A percentile compares a stretch with the other conserved stretches of the same genome.
Evolutionary conservation across 2,329 filamentous ascomycete species (phyloP).

Genomic region (Botrytis pseudocinerea): DNA sequence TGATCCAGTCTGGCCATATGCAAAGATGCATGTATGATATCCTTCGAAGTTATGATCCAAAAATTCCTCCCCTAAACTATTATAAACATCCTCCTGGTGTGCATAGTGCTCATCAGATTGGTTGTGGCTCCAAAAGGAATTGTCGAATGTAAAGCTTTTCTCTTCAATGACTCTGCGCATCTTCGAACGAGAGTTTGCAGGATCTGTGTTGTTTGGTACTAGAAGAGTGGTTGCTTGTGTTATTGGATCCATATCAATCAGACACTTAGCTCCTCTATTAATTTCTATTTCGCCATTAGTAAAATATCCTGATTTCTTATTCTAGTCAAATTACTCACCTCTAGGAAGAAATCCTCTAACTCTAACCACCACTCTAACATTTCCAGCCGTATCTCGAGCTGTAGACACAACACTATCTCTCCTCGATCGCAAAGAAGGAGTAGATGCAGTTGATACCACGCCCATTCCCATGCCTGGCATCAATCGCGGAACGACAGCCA

Average conservation of each 20-base stretch:
- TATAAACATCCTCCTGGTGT: constrained; percentile 89
- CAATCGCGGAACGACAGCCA: constrained; percentile 47
- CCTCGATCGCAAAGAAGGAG: constrained; percentile 72
- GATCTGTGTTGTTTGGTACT: constrained; percentile 61
- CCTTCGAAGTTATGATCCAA: constrained; percentile 99
- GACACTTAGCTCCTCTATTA: constrained; percentile 76
- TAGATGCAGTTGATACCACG: constrained; percentile 68
- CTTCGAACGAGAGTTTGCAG: constrained; percentile 58
- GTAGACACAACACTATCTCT: constrained; percentile 63
- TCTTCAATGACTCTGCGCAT: constrained; percentile 78
- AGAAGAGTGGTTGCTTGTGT: constrained; percentile 82
- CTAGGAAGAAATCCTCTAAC: constrained; percentile 76
- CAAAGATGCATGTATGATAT: constrained; percentile 99
- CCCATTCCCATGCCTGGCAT: constrained; percentile 45
- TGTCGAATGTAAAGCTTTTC: constrained; percentile 93
- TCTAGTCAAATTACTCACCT: constrained; percentile 53
- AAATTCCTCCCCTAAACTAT: constrained; percentile 91
- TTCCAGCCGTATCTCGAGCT: constrained; percentile 62
- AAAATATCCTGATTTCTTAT: not conserved
- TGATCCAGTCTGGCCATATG: constrained; percentile 95
- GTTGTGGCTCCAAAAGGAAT: constrained; percentile 96
- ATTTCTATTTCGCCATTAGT: constrained; percentile 60
- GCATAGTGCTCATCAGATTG: constrained; percentile 81
- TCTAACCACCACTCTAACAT: constrained; percentile 80
- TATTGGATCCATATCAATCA: constrained; percentile 87